Evolutionary conservation across 2,329 filamentous ascomycete species (phyloP).

Genomic region (Cladosporium sp.): DNA sequence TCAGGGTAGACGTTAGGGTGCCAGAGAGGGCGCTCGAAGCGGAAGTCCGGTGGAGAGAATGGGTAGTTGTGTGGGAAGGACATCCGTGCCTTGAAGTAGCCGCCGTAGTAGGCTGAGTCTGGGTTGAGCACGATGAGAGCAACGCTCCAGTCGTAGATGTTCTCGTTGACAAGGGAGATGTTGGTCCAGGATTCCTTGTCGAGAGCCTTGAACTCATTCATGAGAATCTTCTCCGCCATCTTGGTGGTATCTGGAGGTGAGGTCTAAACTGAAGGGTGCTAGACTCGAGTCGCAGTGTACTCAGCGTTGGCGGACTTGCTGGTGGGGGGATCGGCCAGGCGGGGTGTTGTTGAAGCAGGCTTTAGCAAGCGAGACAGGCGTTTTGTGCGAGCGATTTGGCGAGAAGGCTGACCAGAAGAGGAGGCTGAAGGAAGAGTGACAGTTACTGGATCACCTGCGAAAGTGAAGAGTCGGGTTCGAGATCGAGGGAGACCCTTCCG

Average conservation of each 20-base stretch:
- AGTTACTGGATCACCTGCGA: neutral
- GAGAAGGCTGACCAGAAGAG: neutral
- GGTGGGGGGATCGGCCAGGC: neutral
- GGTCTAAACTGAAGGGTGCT: neutral
- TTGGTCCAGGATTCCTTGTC: conserved; percentile 91
- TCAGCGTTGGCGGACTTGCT: neutral
- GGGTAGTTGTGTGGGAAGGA: conserved; percentile 85
- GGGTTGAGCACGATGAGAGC: conserved; percentile 90
- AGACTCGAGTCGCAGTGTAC: neutral
- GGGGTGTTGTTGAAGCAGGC: neutral
- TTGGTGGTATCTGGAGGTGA: conserved; percentile 11
- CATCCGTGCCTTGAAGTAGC: conserved; percentile 90
- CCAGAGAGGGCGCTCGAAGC: conserved; percentile 73
- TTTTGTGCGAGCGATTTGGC: neutral
- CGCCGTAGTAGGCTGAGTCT: conserved; percentile 86
- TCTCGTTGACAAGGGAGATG: conserved; percentile 77
- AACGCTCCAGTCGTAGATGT: conserved; percentile 82
- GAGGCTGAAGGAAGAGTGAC: neutral
- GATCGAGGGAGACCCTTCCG: neutral
- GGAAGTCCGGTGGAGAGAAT: conserved; percentile 83
- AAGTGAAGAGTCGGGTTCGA: neutral
- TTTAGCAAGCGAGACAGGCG: neutral
- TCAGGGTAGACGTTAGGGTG: conserved; percentile 94
- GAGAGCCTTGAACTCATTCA: conserved; percentile 80
- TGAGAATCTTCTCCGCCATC: conserved; percentile 72